Conservation (phyloP, 192 early-diverging fungal species). For the Backusella macrospora region DNA sequence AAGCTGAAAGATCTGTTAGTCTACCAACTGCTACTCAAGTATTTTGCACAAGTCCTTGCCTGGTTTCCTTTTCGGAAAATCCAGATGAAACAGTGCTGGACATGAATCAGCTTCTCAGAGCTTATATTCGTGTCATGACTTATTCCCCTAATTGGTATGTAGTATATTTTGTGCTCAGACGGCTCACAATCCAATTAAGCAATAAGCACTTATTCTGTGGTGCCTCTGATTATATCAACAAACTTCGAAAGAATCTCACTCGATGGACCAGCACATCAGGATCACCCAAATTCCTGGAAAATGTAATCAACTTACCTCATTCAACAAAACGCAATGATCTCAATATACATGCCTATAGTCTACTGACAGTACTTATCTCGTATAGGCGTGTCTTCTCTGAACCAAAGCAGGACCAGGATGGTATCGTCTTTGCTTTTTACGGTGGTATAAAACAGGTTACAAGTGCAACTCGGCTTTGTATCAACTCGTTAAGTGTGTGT, state of each 20-base stretch:
- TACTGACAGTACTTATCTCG: slow-evolving; percentile 67
- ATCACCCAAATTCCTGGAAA: slow-evolving; percentile 55
- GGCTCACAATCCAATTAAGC: slow-evolving; percentile 69
- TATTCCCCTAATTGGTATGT: slow-evolving; percentile 74
- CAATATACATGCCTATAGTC: slow-evolving; percentile 60
- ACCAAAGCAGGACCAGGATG: slow-evolving; percentile 60
- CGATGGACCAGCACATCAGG: slow-evolving; percentile 48
- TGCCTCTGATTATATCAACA: slow-evolving; percentile 54
- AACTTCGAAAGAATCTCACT: slow-evolving; percentile 55
- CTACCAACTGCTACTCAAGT: not conserved
- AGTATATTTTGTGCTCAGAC: slow-evolving; percentile 66
- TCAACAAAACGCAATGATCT: slow-evolving; percentile 68
- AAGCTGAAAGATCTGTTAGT: slow-evolving; percentile 10
- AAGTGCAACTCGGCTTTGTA: slow-evolving; percentile 73
- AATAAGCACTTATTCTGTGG: slow-evolving; percentile 76
- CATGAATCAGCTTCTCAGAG: slow-evolving; percentile 44
- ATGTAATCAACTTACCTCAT: slow-evolving; percentile 59
- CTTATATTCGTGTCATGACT: slow-evolving; percentile 61
- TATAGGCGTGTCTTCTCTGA: slow-evolving; percentile 69
- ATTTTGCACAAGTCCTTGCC: slow-evolving; percentile 7
- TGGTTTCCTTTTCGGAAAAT: slow-evolving; percentile 16
- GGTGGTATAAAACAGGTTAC: slow-evolving; percentile 72
- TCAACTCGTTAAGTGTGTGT: slow-evolving; percentile 78
- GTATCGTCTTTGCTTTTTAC: slow-evolving; percentile 73
- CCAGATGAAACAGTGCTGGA: slow-evolving; percentile 3